phyloP scores from a whole-genome alignment of 768 basidiomycete genomes.

The Boletus rufocinnamomeus region DNA sequence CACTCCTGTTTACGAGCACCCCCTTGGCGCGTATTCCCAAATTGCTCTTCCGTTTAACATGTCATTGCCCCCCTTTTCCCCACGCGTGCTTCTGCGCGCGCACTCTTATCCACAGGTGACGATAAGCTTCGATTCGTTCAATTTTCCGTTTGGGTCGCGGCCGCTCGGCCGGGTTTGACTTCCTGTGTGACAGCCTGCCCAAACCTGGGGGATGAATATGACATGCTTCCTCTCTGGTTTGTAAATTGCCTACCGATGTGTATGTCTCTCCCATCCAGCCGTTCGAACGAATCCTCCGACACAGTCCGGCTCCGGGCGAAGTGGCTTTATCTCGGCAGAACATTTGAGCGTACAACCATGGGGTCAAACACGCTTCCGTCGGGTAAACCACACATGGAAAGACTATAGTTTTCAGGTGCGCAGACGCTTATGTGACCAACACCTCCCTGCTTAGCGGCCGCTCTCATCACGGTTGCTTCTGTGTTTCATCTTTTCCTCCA shows the following conservation, averaged over 20 bases:
- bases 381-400: neutral
- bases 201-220: conserved; percentile 8
- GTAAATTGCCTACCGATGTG: neutral
- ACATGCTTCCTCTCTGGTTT: neutral
- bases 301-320: conserved; percentile 1
- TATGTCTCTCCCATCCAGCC: neutral
- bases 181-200: conserved; percentile 6
- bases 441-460: neutral
- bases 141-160: conserved; percentile 6
- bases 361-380: neutral
- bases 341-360: neutral
- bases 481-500: neutral
- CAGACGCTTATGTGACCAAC: neutral
- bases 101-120: conserved; percentile 5
- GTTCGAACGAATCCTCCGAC: neutral
- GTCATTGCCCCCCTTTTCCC: conserved; percentile 1
- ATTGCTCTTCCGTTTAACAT: neutral
- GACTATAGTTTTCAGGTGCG: neutral
- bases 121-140: conserved; percentile 13
- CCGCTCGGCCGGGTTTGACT: neutral
- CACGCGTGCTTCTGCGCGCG: conserved; percentile 20
- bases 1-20: conserved; percentile 9
- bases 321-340: neutral
- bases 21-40: neutral
- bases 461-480: neutral